Base-by-base conservation (phyloP, 2,329 filamentous ascomycete species). In the Ceratocystis papillata region DNA sequence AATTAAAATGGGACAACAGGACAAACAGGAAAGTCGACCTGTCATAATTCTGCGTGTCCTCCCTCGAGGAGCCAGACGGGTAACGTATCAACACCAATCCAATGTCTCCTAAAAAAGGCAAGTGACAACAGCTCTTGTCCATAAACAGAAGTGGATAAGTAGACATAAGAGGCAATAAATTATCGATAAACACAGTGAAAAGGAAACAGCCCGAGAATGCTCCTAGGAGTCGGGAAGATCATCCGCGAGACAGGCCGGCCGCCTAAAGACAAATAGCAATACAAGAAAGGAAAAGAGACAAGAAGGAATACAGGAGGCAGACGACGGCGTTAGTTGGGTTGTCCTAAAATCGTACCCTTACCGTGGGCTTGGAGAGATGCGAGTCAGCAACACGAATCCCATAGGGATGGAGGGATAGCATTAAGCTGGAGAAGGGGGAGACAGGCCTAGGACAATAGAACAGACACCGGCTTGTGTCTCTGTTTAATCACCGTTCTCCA, bases 21-120 rank as follows among this genome's bases (percentile, higher is more conserved):
- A 33, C 17, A 59, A 59, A 37, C 55, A 37, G 55, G 55, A 33
- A 59, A 59, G 28, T 37, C 28, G 17, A 33, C 55, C 55, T 59
- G 55, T 59, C 55, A 59, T 59, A 37, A 59, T 33, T 59, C 55
- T 37, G 25, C 25, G n/a, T 37, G 28, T 8, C 28, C 28, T 59
- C 55, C 30, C 55, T 59, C n/a, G 55, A 59, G 17, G 17, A n/a
- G 25, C 25, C 8, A 7, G 28, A 17, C 25, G 55, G 55, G 53
- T 59, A 59, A 59, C 53, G 53, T 33, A 59, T 33, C 55, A 59
- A 25, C 28, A 37, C 55, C 30, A 17, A 30, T 8, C 55, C 30
- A 30, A 33, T 59, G 33, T 10, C 48, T 5, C 25, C 55, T 33
- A 33, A 37, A 28, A 10, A 59, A 28, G 17, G 22, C 20, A 48